Base-by-base conservation (phyloP, 139 green algal species). In the Chlorella ohadii region DNA sequence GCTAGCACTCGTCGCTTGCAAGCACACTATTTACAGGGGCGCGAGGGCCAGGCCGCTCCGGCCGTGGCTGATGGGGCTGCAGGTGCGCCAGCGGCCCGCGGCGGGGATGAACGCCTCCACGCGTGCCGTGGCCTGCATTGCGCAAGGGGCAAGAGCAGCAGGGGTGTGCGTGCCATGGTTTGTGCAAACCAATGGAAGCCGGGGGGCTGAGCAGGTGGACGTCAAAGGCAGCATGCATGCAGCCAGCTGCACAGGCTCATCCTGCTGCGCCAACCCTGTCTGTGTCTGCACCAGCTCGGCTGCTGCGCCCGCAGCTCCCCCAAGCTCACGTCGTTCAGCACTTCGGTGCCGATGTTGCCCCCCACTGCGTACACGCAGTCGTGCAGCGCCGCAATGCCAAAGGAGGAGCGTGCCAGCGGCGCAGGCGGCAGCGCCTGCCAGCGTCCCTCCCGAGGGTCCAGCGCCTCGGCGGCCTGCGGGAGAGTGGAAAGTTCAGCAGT, bases 361-460 rank as follows among this genome's bases (percentile, higher is more conserved):
- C 89, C 93, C 12, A 92, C 86, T 15, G 91, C 90, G 63, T 87
- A 94, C n/a, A 94, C 71, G 44, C 78, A 59, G 77, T 79, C 91
- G 28, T 89, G 75, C 31, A 95, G 78, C 22, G 83, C 79, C 1
- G 91, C 88, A 28, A 84, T 87, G 3, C 87, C 90, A 63, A 76
- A 90, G n/a, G 83, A 91, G n/a, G 90, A 93, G 68, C 91, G 84
- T 0, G 92, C 66, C 25, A 82, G 59, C 3, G 65, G 55, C 85
- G 95, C 89, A 51, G 84, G 64, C 6, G 87, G 61, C 65, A 96
- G 78, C 33, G 38, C 13, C 16, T 38, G 51, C 93, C 93, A 96
- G 39, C 71, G 63, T 20, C 92, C 89, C 82, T 95, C 92, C 1
- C 93, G 73, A 1, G 91, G 92, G 85, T 96, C 93, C 16, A 90